phyloP scores from a whole-genome alignment of 1,284 basidiomycete species.

The Puccinia triticina region DNA sequence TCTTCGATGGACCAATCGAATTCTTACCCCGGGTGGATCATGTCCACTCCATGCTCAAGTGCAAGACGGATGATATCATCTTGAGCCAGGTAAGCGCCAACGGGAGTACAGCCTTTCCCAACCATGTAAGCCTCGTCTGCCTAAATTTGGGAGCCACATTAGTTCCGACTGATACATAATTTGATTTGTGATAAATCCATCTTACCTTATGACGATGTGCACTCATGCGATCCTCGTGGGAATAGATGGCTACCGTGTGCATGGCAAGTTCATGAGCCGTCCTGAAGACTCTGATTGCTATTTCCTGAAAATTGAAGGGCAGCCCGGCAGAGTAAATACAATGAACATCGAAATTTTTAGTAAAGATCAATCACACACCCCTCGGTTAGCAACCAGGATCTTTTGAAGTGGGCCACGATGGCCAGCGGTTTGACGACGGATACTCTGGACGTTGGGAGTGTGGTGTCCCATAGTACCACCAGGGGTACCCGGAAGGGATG shows the following conservation, averaged over 20 bases:
- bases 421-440: conserved; percentile 87
- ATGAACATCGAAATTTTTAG: neutral
- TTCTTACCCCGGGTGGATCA: conserved; percentile 92
- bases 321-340: conserved; percentile 46
- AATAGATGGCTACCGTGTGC: conserved; percentile 99
- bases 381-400: conserved; percentile 80
- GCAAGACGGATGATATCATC: conserved; percentile 95
- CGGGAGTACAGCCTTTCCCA: conserved; percentile 90
- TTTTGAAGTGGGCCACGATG: conserved; percentile 68
- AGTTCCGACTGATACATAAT: neutral
- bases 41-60: conserved; percentile 94
- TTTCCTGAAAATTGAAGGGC: conserved; percentile 70
- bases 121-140: conserved; percentile 99
- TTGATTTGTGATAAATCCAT: neutral
- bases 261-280: conserved; percentile 98
- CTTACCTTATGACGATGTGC: conserved; percentile 93
- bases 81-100: conserved; percentile 94
- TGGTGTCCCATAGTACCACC: conserved; percentile 53
- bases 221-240: conserved; percentile 90
- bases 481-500: conserved; percentile 53
- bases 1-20: neutral
- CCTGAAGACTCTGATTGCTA: conserved; percentile 97
- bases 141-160: conserved; percentile 62
- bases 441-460: conserved; percentile 74
- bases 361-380: conserved; percentile 66